Evolutionary conservation across 2,329 filamentous ascomycete species (phyloP).

Genomic region (Juglanconis sp.): DNA sequence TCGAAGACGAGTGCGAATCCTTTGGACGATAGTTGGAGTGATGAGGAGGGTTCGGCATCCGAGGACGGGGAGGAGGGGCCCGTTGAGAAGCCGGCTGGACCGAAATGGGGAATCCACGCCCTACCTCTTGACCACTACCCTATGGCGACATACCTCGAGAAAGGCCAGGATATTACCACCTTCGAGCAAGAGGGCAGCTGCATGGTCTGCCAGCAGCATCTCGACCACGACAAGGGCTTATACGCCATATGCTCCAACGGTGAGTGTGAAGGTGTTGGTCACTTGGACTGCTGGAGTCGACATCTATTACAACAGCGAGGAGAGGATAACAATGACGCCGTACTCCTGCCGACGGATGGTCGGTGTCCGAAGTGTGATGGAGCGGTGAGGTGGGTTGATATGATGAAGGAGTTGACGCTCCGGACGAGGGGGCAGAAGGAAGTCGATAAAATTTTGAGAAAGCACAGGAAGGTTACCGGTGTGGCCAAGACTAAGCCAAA

Average conservation of each 20-base stretch:
- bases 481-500: conserved; percentile 25
- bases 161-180: conserved; percentile 49
- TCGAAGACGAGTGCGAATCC: neutral
- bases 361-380: conserved; percentile 67
- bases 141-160: conserved; percentile 52
- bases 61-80: neutral
- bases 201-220: conserved; percentile 45
- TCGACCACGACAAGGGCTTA: conserved; percentile 48
- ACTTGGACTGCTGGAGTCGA: conserved; percentile 57
- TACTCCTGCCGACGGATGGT: conserved; percentile 65
- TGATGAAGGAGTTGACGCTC: conserved; percentile 80
- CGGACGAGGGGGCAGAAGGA: conserved; percentile 69
- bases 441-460: conserved; percentile 65
- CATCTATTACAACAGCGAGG: conserved; percentile 42
- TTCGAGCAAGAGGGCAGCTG: conserved; percentile 57
- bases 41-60: neutral
- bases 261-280: conserved; percentile 55
- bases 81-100: neutral
- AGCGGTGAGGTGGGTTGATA: conserved; percentile 65
- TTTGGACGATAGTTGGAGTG: neutral
- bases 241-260: conserved; percentile 55
- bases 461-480: conserved; percentile 23
- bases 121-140: conserved; percentile 54
- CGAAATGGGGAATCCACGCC: conserved; percentile 48
- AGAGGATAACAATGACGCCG: conserved; percentile 28